Conservation (phyloP, 306 rosid genomes). For the Canavalia ensiformis region DNA sequence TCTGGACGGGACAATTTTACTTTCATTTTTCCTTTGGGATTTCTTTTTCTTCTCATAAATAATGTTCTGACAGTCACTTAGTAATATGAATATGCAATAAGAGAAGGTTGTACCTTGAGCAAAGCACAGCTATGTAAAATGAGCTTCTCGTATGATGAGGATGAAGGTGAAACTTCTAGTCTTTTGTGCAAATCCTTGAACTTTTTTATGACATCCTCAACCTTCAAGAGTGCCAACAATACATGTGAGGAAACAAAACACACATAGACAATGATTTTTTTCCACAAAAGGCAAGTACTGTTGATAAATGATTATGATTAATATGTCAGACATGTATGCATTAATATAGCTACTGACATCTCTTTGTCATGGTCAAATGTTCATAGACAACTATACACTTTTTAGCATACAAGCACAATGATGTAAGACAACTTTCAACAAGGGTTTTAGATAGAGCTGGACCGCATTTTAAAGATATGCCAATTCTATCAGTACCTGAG, state of each 20-base stretch:
- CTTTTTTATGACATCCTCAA: constrained; percentile 71
- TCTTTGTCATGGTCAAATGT: constrained; percentile 22
- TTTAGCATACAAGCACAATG: neutral
- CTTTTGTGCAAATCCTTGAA: constrained; percentile 69
- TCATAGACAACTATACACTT: constrained; percentile 6
- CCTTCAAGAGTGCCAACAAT: constrained; percentile 66
- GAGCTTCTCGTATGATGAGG: constrained; percentile 73
- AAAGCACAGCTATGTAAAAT: constrained; percentile 67
- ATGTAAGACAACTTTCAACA: constrained; percentile 16
- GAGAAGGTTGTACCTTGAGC: constrained; percentile 64
- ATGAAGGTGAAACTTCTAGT: constrained; percentile 71
- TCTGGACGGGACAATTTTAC: constrained; percentile 1
- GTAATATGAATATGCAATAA: constrained; percentile 39
- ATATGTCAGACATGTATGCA: constrained; percentile 33
- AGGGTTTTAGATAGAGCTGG: constrained; percentile 21
- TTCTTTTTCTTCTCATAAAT: constrained; percentile 29
- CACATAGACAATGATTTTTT: neutral
- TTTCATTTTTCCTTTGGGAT: constrained; percentile 28
- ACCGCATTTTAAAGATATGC: constrained; percentile 14
- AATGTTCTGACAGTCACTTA: constrained; percentile 26
- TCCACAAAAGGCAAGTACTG: constrained; percentile 5
- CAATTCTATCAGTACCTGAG: constrained; percentile 14
- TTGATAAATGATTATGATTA: neutral
- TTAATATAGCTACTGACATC: constrained; percentile 12
- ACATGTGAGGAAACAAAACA: constrained; percentile 16